Percentiles rank a stretch among this genome's conserved stretches.
Evolutionary conservation across 768 basidiomycete genomes (phyloP).

Genomic region (Mycena rosella): DNA sequence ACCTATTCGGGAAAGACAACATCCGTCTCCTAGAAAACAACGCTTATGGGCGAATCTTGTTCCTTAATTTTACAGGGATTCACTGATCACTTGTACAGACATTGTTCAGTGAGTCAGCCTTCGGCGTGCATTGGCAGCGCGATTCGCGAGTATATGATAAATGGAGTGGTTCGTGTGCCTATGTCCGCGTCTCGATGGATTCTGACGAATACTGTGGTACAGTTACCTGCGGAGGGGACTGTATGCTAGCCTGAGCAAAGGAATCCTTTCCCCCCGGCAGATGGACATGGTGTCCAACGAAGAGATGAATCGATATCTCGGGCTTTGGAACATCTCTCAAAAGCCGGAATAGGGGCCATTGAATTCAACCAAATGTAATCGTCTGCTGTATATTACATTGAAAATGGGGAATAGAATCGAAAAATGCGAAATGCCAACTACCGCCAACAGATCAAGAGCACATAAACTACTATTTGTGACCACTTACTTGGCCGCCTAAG

Average conservation of each 20-base stretch:
- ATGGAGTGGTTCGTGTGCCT: constrained; percentile 12
- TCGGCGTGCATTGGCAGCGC: constrained; percentile 19
- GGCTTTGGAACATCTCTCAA: neutral
- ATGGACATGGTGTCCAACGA: neutral
- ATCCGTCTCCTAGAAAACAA: constrained; percentile 20
- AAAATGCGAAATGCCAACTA: too few relatives aligned
- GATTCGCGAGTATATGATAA: constrained; percentile 18
- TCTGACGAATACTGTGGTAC: too few relatives aligned
- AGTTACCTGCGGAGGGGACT: constrained; percentile 4
- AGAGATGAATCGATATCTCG: neutral
- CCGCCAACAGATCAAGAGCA: neutral
- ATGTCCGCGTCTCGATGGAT: too few relatives aligned
- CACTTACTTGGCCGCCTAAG: too few relatives aligned
- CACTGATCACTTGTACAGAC: neutral
- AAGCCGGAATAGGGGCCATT: neutral
- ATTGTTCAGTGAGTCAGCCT: constrained; percentile 17
- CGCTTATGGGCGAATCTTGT: constrained; percentile 18
- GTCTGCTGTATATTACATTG: too few relatives aligned
- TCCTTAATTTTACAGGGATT: neutral
- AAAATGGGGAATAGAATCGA: too few relatives aligned
- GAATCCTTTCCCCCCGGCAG: neutral
- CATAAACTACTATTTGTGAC: too few relatives aligned
- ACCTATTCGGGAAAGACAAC: constrained; percentile 11
- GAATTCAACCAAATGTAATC: neutral
- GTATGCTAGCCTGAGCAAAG: constrained; percentile 12